Base-by-base conservation (phyloP, 2,329 filamentous ascomycete species). In the Fusarium cicatricum region DNA sequence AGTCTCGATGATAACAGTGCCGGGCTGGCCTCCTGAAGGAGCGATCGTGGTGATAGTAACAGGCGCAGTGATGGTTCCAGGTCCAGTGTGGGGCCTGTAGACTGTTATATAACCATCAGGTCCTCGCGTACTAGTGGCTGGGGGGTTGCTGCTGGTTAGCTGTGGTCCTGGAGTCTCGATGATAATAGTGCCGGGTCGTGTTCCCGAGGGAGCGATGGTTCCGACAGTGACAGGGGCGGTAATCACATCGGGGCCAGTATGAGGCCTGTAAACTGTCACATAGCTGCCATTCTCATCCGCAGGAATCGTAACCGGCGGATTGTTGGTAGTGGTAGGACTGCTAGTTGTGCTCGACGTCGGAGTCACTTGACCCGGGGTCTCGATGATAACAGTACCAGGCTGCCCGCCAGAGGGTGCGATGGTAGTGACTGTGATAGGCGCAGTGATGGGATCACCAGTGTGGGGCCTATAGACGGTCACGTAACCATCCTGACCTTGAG, bases 371-470 rank as follows among this genome's bases (percentile, higher is more conserved):
- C 16, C 51, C 32, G 60, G 60, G 11, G 60, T 62, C 32, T 62
- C 50, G 4, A 62, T 62, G 10, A 62, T 43, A 0, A 63, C 60
- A 11, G 60, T 62, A 5, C 60, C 60, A 10, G 60, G 60, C 23
- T 62, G 59, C 5, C 40, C 58, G 9, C 46, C 54, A 7, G 41
- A 42, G 3, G 59, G 58, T 6, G 49, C 37, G 21, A 62, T 45
- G 1, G 54, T 62, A 3, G 59, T 52, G n/a, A 55, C 48, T 2
- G 59, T 59, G 4, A 62, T 31, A 7, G 59, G 59, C 9, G 46
- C 58, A 0, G 59, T 59, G 17, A 62, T 62, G 6, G 44, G 31
- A 2, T 48, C 58, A 26, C 59, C 59, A 4, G 54, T 54, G 14
- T 62, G 46, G 2, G 58, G 58, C 4, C 41, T 37, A 3, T 62